Percentiles rank a stretch among this genome's conserved stretches.
Conservation (phyloP, 2,329 filamentous ascomycete genomes). For the Drechslerella dactyloides region DNA sequence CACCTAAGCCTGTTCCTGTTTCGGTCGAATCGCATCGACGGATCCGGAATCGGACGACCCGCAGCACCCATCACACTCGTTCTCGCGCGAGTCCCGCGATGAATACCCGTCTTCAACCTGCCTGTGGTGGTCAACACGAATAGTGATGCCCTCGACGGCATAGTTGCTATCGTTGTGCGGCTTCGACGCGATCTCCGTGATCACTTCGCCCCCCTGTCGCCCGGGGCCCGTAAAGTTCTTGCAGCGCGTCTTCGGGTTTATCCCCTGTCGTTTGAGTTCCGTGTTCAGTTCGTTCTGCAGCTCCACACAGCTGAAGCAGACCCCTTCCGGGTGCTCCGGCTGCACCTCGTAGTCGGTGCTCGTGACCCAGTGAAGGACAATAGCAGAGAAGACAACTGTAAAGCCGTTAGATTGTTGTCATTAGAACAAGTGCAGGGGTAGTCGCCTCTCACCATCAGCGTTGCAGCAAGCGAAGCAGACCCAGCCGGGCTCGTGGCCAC, state of each 20-base stretch:
- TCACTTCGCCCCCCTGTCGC: constrained; percentile 36
- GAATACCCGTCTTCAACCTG: constrained; percentile 43
- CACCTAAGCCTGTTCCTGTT: constrained; percentile 38
- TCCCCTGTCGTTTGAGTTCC: constrained; percentile 37
- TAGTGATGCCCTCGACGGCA: constrained; percentile 39
- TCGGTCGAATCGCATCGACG: constrained; percentile 43
- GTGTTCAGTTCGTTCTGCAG: constrained; percentile 43
- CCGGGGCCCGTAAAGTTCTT: constrained; percentile 28
- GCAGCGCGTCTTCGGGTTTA: constrained; percentile 24
- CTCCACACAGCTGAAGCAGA: constrained; percentile 45
- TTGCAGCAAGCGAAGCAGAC: constrained; percentile 72
- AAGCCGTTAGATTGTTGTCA: not conserved
- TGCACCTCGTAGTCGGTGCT: constrained; percentile 56
- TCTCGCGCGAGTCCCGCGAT: constrained; percentile 31
- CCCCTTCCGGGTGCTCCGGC: constrained; percentile 27
- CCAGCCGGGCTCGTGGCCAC: constrained; percentile 68
- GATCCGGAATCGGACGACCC: constrained; percentile 33
- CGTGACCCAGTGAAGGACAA: constrained; percentile 69
- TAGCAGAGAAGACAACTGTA: constrained; percentile 66
- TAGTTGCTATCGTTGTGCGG: constrained; percentile 40
- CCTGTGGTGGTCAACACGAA: constrained; percentile 32
- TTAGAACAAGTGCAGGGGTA: not conserved
- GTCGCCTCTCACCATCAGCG: constrained; percentile 66
- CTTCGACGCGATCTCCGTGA: constrained; percentile 47
- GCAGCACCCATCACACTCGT: constrained; percentile 30